phyloP scores from a whole-genome alignment of 2,329 filamentous ascomycete species.

The Orbilia ellipsospora region DNA sequence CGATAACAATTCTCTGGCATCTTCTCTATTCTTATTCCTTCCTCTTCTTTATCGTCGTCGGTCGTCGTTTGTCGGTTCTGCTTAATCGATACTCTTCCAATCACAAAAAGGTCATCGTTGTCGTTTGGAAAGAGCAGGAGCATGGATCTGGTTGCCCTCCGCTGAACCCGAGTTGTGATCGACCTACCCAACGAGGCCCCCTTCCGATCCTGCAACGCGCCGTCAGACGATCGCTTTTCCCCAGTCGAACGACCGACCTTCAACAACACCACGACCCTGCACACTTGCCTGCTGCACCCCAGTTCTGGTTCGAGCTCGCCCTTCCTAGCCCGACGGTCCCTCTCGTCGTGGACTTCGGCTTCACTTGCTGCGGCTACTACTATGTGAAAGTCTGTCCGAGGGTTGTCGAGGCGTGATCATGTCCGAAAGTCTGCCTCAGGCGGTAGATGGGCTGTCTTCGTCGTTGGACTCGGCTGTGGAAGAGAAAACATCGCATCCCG shows the following conservation, averaged over 20 bases:
- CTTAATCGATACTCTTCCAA: background rate
- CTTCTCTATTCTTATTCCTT: background rate
- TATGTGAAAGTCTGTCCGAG: conserved; percentile 42
- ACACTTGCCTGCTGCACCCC: no score
- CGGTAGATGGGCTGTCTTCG: conserved; percentile 47
- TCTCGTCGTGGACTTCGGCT: conserved; percentile 12
- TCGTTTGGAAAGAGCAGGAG: background rate
- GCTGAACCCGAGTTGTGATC: conserved; percentile 34
- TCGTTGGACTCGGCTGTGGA: conserved; percentile 47
- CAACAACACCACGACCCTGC: background rate
- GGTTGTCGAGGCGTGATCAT: conserved; percentile 51
- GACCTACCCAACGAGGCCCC: conserved; percentile 26
- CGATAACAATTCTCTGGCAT: no score
- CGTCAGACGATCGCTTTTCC: conserved; percentile 15
- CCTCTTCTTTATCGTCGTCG: background rate
- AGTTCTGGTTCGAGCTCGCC: no score
- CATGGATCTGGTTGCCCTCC: conserved; percentile 25
- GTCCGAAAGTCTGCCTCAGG: conserved; percentile 52
- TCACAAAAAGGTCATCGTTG: no score
- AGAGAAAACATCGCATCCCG: conserved; percentile 38
- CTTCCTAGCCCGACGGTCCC: background rate
- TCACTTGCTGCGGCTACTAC: conserved; percentile 31
- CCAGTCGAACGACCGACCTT: background rate
- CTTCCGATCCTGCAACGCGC: conserved; percentile 24
- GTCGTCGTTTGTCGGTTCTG: background rate